Conservation (phyloP, 1,284 basidiomycete species). For the Fomitiporia mediterranea region DNA sequence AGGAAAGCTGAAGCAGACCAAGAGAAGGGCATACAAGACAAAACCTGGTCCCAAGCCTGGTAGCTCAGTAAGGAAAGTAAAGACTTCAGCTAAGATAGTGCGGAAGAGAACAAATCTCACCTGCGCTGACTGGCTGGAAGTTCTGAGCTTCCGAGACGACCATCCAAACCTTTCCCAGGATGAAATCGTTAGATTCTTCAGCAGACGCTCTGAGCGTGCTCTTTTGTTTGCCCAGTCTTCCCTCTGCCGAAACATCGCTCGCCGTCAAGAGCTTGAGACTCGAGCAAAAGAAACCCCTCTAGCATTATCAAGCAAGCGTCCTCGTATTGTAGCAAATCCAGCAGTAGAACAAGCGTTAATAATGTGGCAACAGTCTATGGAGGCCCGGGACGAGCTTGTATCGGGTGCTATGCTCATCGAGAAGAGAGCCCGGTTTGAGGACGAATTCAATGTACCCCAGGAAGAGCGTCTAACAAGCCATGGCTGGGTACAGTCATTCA, state of each 20-base stretch:
- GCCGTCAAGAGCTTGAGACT: background rate
- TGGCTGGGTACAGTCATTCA: conserved; percentile 30
- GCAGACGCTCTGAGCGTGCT: background rate
- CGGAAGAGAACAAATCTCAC: background rate
- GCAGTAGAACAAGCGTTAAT: conserved; percentile 31
- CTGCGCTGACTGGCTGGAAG: conserved; percentile 5
- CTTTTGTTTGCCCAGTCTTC: background rate
- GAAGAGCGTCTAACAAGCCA: conserved; percentile 25
- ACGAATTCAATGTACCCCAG: conserved; percentile 28
- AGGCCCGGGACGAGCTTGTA: conserved; percentile 26
- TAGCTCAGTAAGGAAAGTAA: background rate
- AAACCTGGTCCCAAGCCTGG: background rate
- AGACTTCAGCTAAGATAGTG: background rate
- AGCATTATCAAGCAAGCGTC: conserved; percentile 24
- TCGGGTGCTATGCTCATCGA: conserved; percentile 31
- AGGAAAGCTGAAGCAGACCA: background rate
- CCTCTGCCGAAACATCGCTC: background rate
- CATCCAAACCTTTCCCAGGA: background rate
- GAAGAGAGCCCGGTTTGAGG: conserved; percentile 29
- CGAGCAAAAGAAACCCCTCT: background rate
- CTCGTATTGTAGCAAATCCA: conserved; percentile 27
- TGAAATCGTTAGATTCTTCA: background rate
- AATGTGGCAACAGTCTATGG: conserved; percentile 30
- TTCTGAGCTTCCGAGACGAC: background rate
- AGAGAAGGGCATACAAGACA: background rate